Percentiles rank a stretch among this genome's conserved stretches.
These are phyloP conservation scores for Cutaneotrichosporon mucoides DNA, from an alignment of 1,284 basidiomycete species.

Conservation along the genomic window DNA sequence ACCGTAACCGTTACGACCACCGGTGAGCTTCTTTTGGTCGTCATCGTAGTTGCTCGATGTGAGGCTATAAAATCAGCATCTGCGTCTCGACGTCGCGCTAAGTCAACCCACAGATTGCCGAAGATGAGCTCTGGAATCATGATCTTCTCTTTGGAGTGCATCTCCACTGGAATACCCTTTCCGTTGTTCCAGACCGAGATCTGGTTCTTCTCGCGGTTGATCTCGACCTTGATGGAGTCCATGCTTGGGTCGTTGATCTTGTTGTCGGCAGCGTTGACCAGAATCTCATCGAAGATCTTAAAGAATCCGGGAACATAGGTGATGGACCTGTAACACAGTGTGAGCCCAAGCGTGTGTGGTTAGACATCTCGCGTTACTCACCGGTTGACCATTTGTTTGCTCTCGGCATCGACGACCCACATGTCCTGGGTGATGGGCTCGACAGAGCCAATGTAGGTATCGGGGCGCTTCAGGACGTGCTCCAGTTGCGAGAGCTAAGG, in stretches of 20 bases:
- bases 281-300: slow-evolving; percentile 99
- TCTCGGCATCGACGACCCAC: slow-evolving; percentile 84
- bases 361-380: slow-evolving; percentile 23
- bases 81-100: too few species aligned
- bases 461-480: slow-evolving; percentile 92
- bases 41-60: slow-evolving; percentile 99
- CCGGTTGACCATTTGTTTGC: slow-evolving; percentile 71
- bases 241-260: slow-evolving; percentile 85
- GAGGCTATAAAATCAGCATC: slow-evolving; percentile 50
- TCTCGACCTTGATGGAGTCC: slow-evolving; percentile 82
- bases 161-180: slow-evolving; percentile 92
- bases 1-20: slow-evolving; percentile 97
- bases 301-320: slow-evolving; percentile 97
- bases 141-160: slow-evolving; percentile 87
- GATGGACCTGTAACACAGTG: slow-evolving; percentile 57
- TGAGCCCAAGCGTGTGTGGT: background rate
- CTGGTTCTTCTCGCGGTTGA: slow-evolving; percentile 75
- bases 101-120: slow-evolving; percentile 64
- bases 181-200: slow-evolving; percentile 98
- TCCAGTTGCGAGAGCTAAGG: slow-evolving; percentile 87
- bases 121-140: slow-evolving; percentile 99
- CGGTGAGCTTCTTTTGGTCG: slow-evolving; percentile 97
- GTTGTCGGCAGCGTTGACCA: slow-evolving; percentile 99
- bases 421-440: slow-evolving; percentile 77
- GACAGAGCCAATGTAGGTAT: slow-evolving; percentile 96